A percentile compares a stretch with the other conserved stretches of the same genome.
phyloP scores from a whole-genome alignment of 164 flowering plant species.

The Piper longum region DNA sequence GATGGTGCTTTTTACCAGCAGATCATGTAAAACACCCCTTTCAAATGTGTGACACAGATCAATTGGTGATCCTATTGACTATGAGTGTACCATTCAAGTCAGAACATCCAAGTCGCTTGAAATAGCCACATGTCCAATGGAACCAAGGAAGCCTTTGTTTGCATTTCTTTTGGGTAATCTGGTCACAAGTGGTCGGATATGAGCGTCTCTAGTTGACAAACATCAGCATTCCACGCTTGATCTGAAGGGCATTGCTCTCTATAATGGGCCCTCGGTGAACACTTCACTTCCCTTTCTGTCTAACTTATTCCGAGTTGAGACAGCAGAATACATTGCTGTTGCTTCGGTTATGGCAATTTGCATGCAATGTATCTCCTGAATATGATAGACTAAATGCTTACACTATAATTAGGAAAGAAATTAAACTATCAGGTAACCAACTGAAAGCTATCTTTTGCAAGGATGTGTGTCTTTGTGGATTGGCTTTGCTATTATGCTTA shows the following conservation, averaged over 20 bases:
- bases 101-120: constrained; percentile 16
- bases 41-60: constrained; percentile 33
- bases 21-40: constrained; percentile 7
- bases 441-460: too few relatives aligned
- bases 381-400: too few relatives aligned
- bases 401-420: too few relatives aligned
- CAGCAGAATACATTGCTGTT: neutral
- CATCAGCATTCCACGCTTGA: neutral
- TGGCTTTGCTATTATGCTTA: too few relatives aligned
- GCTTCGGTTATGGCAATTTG: constrained; percentile 1
- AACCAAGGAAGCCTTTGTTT: constrained; percentile 16
- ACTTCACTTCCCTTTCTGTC: too few relatives aligned
- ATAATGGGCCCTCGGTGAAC: constrained; percentile 1
- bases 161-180: constrained; percentile 37
- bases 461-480: too few relatives aligned
- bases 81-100: constrained; percentile 26
- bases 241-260: neutral
- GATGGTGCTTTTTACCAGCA: too few relatives aligned
- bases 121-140: constrained; percentile 1
- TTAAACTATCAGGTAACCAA: too few relatives aligned
- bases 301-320: too few relatives aligned
- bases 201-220: constrained; percentile 23
- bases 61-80: constrained; percentile 20
- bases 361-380: too few relatives aligned
- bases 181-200: constrained; percentile 36